Evolutionary conservation across 208 protist genomes (phyloP).

Genomic region (Herpetomonas muscarum): DNA sequence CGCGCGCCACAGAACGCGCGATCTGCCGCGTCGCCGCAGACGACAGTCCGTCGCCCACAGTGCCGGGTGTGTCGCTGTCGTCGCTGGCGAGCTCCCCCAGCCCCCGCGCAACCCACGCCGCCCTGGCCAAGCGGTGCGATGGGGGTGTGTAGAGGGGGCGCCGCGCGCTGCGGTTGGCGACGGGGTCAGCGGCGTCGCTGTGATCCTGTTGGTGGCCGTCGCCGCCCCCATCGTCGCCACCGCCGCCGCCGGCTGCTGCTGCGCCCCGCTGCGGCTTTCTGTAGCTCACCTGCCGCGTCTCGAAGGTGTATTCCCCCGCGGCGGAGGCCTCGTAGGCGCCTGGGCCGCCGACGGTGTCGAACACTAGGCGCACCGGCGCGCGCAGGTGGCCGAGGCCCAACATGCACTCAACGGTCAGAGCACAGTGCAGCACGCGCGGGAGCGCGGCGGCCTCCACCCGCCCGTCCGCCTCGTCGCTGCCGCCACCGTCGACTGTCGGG

Average conservation of each 20-base stretch:
- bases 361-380: slow-evolving; percentile 60
- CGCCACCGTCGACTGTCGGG: not conserved
- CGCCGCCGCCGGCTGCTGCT: too few species aligned
- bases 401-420: slow-evolving; percentile 12
- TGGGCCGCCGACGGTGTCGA: slow-evolving; percentile 35
- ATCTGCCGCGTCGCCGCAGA: slow-evolving; percentile 23
- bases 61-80: slow-evolving; percentile 11
- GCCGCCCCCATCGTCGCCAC: too few species aligned
- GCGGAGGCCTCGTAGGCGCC: not conserved
- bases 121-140: slow-evolving; percentile 17
- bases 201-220: too few species aligned
- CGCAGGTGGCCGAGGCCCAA: slow-evolving; percentile 51
- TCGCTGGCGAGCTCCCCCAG: slow-evolving; percentile 12
- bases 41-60: slow-evolving; percentile 21
- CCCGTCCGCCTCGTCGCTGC: not conserved
- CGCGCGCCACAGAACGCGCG: slow-evolving; percentile 36
- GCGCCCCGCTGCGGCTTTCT: too few species aligned
- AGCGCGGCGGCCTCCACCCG: not conserved
- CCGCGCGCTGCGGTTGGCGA: slow-evolving; percentile 5
- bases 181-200: not conserved
- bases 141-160: slow-evolving; percentile 47
- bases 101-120: not conserved
- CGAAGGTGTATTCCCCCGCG: slow-evolving; percentile 15
- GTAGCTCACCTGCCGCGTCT: slow-evolving; percentile 23
- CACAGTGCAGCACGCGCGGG: slow-evolving; percentile 26